Evolutionary conservation across 208 protist genomes (phyloP).

Genomic region (Wallacemonas sp.): DNA sequence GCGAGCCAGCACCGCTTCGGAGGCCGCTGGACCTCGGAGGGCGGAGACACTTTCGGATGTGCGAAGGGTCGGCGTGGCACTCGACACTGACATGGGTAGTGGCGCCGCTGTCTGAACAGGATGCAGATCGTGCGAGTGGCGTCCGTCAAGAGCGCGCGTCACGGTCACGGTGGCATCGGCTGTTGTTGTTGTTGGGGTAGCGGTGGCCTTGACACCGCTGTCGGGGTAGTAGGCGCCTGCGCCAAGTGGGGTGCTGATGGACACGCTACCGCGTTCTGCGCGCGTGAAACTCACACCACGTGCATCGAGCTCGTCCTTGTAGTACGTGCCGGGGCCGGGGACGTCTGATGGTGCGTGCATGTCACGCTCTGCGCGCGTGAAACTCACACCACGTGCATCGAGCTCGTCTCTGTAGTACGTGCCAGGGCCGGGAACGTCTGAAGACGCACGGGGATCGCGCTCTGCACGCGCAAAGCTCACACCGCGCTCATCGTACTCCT

Average conservation of each 20-base stretch:
- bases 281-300: background rate
- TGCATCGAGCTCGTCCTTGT: conserved; percentile 1
- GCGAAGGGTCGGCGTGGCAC: too few relatives aligned
- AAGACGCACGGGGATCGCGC: background rate
- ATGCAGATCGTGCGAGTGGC: too few relatives aligned
- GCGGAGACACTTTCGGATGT: too few relatives aligned
- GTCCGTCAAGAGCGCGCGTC: too few relatives aligned
- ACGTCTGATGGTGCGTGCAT: conserved; percentile 5
- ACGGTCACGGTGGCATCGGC: background rate
- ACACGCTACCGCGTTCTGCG: background rate
- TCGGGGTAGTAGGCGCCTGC: background rate
- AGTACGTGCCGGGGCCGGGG: conserved; percentile 32
- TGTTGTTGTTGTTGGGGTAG: background rate
- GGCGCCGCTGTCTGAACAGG: too few relatives aligned
- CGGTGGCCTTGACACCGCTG: background rate
- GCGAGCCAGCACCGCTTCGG: conserved; percentile 28
- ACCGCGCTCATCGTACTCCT: background rate
- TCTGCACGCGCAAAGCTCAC: conserved; percentile 16
- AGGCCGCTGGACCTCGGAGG: background rate
- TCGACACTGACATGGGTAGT: too few relatives aligned
- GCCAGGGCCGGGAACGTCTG: conserved; percentile 22
- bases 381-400: conserved; percentile 3
- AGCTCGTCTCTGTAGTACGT: conserved; percentile 20
- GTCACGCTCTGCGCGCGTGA: conserved; percentile 14
- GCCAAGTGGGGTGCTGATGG: background rate